Percentiles rank a stretch among this genome's conserved stretches.
Evolutionary conservation across 331 rosid species (phyloP).

Genomic region (Telfairia occidentalis): DNA sequence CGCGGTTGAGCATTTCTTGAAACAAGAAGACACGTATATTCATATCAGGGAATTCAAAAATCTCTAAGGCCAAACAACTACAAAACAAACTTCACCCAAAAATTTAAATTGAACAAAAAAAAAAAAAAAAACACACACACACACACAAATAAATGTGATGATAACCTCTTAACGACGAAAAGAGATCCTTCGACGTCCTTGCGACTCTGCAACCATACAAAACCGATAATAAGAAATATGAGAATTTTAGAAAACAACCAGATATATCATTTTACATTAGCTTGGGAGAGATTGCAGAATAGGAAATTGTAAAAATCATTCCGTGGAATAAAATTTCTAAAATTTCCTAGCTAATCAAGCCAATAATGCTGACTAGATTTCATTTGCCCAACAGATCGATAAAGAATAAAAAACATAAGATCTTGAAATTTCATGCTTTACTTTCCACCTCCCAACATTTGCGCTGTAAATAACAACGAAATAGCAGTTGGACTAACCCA

Average conservation of each 20-base stretch:
- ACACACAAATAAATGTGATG: not conserved
- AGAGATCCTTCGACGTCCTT: constrained; percentile 99
- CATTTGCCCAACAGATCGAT: not conserved
- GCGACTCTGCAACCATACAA: constrained; percentile 58
- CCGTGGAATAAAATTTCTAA: not conserved
- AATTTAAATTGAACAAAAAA: not conserved
- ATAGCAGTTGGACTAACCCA: constrained; percentile 51
- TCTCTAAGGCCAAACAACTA: not conserved
- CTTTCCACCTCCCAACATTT: not conserved
- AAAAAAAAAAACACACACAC: not conserved
- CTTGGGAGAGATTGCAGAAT: not conserved
- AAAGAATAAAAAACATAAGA: not conserved
- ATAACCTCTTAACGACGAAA: constrained; percentile 82
- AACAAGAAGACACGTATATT: constrained; percentile 2
- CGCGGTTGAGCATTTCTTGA: constrained; percentile 87
- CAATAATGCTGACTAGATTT: not conserved
- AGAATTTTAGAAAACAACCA: not conserved
- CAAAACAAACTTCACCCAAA: not conserved
- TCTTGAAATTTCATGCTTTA: not conserved
- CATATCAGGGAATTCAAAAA: constrained; percentile 2
- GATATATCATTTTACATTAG: not conserved
- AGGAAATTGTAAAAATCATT: not conserved
- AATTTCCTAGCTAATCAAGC: not conserved
- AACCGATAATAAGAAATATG: not conserved
- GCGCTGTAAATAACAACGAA: not conserved